A percentile compares a stretch with the other conserved stretches of the same genome.
Evolutionary conservation across 768 basidiomycete genomes (phyloP).

Genomic region (Xerocomellus dryophilus): DNA sequence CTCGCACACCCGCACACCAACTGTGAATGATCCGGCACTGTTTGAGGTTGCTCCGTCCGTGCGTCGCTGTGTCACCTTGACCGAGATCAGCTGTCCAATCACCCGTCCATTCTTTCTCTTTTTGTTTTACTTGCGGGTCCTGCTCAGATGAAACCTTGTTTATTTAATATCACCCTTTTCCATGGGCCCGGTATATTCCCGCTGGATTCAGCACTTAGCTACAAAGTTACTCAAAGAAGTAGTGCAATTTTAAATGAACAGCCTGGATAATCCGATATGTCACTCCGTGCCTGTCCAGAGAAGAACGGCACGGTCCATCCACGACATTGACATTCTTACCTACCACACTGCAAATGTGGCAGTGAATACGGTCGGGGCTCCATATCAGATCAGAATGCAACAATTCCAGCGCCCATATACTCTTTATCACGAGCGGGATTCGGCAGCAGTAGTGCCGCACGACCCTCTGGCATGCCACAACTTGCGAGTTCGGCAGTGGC

Average conservation of each 20-base stretch:
- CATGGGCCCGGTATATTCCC: not conserved
- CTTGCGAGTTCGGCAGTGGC: no score
- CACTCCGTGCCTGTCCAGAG: not conserved
- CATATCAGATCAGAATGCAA: not conserved
- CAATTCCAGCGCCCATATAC: not conserved
- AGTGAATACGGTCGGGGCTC: not conserved
- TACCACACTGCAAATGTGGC: not conserved
- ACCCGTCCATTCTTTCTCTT: not conserved
- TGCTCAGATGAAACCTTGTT: not conserved
- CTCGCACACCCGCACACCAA: not conserved
- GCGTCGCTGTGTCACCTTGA: not conserved
- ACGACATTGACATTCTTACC: no score
- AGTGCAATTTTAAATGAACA: no score
- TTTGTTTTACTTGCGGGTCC: not conserved
- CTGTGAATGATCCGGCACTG: not conserved
- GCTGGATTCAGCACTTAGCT: no score
- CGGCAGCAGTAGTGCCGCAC: not conserved
- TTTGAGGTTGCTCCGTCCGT: not conserved
- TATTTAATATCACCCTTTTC: not conserved
- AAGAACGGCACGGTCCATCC: not conserved
- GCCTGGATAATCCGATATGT: no score
- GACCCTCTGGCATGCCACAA: no score
- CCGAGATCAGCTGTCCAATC: not conserved
- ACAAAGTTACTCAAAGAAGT: not conserved
- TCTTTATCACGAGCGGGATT: not conserved